Base-by-base conservation (phyloP, 345 rosid species). In the Alliaria petiolata region DNA sequence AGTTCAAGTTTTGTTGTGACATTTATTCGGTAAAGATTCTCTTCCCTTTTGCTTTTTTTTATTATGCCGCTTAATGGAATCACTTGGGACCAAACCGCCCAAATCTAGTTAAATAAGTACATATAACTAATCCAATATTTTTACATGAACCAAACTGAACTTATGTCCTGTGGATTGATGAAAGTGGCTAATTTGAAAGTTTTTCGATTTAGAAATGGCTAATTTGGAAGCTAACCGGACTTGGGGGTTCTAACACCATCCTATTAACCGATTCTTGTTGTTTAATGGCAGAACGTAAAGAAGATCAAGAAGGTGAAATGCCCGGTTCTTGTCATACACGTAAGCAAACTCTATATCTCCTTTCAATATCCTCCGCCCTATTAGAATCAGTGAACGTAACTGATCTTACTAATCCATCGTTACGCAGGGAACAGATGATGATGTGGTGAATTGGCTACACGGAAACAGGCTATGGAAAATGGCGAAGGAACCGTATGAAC, bases 271-370 rank as follows among this genome's bases (percentile, higher is more conserved):
- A 47, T 50, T 65, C 22, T 9, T 70, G 49, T 11, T 46, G 20
- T 20, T 13, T 75, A 14, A 75, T 49, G 63, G 85, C 91, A 95
- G 98, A 95, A 95, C 46, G 82, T 90, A 57, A 83, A 82, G 79
- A 95, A 92, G 79, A 92, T 95, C 67, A 76, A 75, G 82, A 87
- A 82, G 81, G 99, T 95, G 80, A 92, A 88, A 77, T 83, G 89
- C 63, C 97, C 98, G 4, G 99, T 90, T 66, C 91, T 92, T 54
- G 99, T 95, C 17, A 92, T 95, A 71, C 99, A 95, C 64, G 98
- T 92, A 83, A 85, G 95, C 69, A 20, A 42, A 59, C 4, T 10
- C 59, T 5, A 12, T n/a, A 12, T n/a, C 0, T 49, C 47, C 35
- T 65, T 28, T 28, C 5, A 3, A 22, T 38, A 45, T 35, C 25